Percentiles rank a stretch among this genome's conserved stretches.
phyloP scores from a whole-genome alignment of 2,329 filamentous ascomycete species.

The Aureobasidium uvarum region DNA sequence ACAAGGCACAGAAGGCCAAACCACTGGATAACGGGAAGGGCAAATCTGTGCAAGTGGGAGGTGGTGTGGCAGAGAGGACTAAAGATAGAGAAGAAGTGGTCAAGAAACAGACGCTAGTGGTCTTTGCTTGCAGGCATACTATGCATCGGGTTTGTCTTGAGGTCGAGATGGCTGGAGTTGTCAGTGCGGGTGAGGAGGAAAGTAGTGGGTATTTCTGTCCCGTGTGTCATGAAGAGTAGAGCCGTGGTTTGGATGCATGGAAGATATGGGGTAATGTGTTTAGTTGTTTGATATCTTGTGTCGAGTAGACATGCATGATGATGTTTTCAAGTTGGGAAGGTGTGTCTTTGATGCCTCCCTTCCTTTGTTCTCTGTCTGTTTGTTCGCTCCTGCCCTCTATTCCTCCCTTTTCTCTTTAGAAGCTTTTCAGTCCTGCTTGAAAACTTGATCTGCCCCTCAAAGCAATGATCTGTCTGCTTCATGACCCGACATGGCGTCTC shows the following conservation, averaged over 20 bases:
- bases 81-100: constrained; percentile 46
- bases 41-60: constrained; percentile 50
- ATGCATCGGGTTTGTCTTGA: constrained; percentile 70
- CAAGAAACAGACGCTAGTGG: constrained; percentile 52
- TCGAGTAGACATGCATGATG: background rate
- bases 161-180: constrained; percentile 5
- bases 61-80: constrained; percentile 41
- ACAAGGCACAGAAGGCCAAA: constrained; percentile 27
- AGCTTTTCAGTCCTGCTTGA: no score
- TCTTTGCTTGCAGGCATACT: constrained; percentile 68
- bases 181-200: background rate
- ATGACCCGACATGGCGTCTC: no score
- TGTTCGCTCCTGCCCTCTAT: background rate
- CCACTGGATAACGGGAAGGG: constrained; percentile 39
- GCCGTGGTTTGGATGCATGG: background rate
- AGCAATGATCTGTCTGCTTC: no score
- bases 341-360: background rate
- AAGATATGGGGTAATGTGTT: background rate
- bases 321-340: background rate
- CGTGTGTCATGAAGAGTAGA: constrained; percentile 5
- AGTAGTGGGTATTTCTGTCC: constrained; percentile 10
- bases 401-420: no score
- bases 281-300: background rate
- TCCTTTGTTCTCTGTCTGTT: background rate
- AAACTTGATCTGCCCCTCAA: no score